These are phyloP conservation scores for Penstemon barbatus DNA, from an alignment of 257 asterid genomes.

Conservation along the genomic window DNA sequence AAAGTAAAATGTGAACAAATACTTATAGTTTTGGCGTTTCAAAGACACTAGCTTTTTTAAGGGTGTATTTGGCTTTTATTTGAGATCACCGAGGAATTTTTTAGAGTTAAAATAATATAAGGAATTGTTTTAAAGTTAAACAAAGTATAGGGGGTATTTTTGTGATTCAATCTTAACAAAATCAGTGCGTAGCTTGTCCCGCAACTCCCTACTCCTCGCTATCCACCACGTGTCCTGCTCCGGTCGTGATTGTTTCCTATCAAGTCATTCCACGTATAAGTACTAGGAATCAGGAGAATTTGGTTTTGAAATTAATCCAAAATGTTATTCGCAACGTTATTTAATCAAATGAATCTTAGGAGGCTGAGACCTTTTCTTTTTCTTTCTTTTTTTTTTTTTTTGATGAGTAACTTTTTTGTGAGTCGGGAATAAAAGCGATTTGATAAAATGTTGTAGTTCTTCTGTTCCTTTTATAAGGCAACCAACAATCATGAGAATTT, in stretches of 20 bases:
- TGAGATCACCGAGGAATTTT: too few relatives aligned
- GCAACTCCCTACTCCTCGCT: conserved; percentile 12
- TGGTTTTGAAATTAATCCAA: not conserved
- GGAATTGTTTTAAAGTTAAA: too few relatives aligned
- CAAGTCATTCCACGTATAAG: not conserved
- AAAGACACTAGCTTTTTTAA: not conserved
- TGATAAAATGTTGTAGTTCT: too few relatives aligned
- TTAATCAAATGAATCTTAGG: not conserved
- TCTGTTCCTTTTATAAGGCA: too few relatives aligned
- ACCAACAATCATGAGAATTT: too few relatives aligned
- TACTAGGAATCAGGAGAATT: too few relatives aligned
- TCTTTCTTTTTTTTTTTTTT: not conserved
- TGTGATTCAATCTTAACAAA: too few relatives aligned
- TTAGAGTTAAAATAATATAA: too few relatives aligned
- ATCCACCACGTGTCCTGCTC: conserved; percentile 30
- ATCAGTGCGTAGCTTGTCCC: not conserved
- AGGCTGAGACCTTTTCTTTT: not conserved
- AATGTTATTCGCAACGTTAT: not conserved
- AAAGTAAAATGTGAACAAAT: too few relatives aligned
- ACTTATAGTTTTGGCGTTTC: too few relatives aligned
- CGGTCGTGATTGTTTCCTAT: conserved; percentile 15
- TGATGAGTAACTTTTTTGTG: not conserved
- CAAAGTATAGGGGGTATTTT: too few relatives aligned
- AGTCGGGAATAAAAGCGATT: not conserved
- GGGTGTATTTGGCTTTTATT: conserved; percentile 3